Conservation (phyloP, 345 rosid species). For the Rhodamnia rubescens region DNA sequence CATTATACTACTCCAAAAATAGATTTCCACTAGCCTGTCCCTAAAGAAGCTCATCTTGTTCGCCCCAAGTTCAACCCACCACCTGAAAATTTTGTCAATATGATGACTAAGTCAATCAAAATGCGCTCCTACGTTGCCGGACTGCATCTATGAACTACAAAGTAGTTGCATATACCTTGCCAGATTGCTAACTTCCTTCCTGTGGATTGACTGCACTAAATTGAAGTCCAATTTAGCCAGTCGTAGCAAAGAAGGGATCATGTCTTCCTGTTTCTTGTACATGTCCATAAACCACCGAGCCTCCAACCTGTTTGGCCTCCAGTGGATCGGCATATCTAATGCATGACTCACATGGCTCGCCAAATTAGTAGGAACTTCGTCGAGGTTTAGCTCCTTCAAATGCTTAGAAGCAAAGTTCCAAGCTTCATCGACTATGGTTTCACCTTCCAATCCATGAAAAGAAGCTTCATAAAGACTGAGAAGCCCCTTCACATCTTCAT, state of each 20-base stretch:
- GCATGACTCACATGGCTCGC: not conserved
- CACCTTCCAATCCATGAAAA: constrained; percentile 1
- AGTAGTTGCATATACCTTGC: not conserved
- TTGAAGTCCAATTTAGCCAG: constrained; percentile 15
- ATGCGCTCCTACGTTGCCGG: not conserved
- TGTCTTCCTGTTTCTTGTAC: constrained; percentile 1
- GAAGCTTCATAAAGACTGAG: constrained; percentile 19
- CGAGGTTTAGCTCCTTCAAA: not conserved
- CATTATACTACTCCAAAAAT: constrained; percentile 1
- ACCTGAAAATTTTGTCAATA: not conserved
- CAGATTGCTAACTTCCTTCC: not conserved
- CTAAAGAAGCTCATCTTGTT: not conserved
- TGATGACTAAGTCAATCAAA: not conserved
- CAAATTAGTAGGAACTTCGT: constrained; percentile 3
- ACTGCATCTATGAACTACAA: not conserved
- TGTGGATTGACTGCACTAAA: constrained; percentile 1
- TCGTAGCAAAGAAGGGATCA: constrained; percentile 2
- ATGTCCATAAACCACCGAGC: constrained; percentile 7
- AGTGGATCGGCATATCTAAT: not conserved
- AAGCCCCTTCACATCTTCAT: constrained; percentile 7
- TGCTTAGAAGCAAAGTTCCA: not conserved
- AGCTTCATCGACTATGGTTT: constrained; percentile 6
- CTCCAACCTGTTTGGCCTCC: constrained; percentile 10
- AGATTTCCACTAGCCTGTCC: constrained; percentile 6
- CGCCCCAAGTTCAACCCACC: constrained; percentile 10